These are phyloP conservation scores for Petrea volubilis DNA, from an alignment of 257 asterid species.

Conservation along the genomic window DNA sequence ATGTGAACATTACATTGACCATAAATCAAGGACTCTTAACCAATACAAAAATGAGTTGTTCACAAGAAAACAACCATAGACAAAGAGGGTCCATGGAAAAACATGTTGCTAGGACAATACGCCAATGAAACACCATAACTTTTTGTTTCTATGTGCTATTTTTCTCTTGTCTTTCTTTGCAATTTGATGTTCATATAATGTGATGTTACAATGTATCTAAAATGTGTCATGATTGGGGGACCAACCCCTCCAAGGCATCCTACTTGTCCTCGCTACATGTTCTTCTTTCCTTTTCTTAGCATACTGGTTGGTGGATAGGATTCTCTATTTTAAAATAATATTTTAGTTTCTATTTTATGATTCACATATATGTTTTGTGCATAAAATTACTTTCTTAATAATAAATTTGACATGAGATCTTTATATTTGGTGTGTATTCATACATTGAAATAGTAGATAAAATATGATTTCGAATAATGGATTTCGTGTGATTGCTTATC, in stretches of 20 bases:
- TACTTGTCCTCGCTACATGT: slow-evolving; percentile 44
- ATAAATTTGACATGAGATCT: too few species aligned
- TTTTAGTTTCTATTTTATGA: too few species aligned
- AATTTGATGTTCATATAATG: slow-evolving; percentile 11
- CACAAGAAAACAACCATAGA: slow-evolving; percentile 23
- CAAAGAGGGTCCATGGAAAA: slow-evolving; percentile 39
- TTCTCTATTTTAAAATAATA: too few species aligned
- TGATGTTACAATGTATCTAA: slow-evolving; percentile 4
- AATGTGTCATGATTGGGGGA: slow-evolving; percentile 43
- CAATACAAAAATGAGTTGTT: slow-evolving; percentile 14
- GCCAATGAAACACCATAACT: slow-evolving; percentile 29
- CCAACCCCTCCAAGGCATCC: slow-evolving; percentile 39
- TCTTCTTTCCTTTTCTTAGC: slow-evolving; percentile 26
- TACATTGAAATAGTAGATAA: too few species aligned
- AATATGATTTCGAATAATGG: too few species aligned
- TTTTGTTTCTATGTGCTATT: slow-evolving; percentile 29
- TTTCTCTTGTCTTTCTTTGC: slow-evolving; percentile 7
- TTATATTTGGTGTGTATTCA: too few species aligned
- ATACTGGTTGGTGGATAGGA: too few species aligned
- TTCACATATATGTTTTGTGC: too few species aligned
- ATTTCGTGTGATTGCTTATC: too few species aligned
- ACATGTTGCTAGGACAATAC: slow-evolving; percentile 25
- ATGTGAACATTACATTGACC: background rate
- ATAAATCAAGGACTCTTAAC: slow-evolving; percentile 6
- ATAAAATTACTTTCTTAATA: too few species aligned